Base-by-base conservation (phyloP, 2,329 filamentous ascomycete species). In the Colletotrichum liaoningense region DNA sequence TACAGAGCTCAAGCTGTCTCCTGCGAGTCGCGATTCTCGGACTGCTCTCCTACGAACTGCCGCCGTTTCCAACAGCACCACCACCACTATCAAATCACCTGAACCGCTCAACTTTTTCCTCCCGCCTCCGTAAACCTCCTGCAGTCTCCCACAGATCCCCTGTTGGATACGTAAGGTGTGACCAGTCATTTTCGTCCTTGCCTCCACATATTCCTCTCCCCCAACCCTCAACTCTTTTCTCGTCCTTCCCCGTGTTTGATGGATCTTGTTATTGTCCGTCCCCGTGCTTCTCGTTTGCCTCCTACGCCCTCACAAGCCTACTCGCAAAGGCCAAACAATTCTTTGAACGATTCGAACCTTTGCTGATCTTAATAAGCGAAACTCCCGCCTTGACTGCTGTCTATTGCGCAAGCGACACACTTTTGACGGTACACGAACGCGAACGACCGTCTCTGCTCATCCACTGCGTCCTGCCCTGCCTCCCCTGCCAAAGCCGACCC, bases 131-230 rank as follows among this genome's bases (percentile, higher is more conserved):
- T 35, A 54, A 64, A 56, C 56, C 46, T 66, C 55, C 56, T 69
- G 67, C 67, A 56, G 33, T 24, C 59, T 62, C 64, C 59, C 54
- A 56, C 42, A 64, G 54, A 42, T 66, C 62, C 56, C 60, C 66
- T 55, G 5, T 46, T 49, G 67, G 54, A 57, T 62, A 70, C 56
- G 35, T 33, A 73, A 73, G 71, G 71, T 73, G 67, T 71, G 67
- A 64, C 71, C 67, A 73, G 67, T 71, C 67, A 71, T 71, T 71
- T 66, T 66, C 62, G 71, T 71, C 28, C 24, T n/a, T 19, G 56
- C 67, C 71, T 71, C 71, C 67, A 71, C 70, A 65, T 60, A 62
- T 49, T 38, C 24, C 56, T 57, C 46, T 57, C 46, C 46, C 46
- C 46, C 67, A 66, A 73, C 56, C 67, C 67, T 70, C 46, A 73